These are phyloP conservation scores for Euphorbia celastroides DNA, from an alignment of 441 rosid genomes.

Conservation along the genomic window DNA sequence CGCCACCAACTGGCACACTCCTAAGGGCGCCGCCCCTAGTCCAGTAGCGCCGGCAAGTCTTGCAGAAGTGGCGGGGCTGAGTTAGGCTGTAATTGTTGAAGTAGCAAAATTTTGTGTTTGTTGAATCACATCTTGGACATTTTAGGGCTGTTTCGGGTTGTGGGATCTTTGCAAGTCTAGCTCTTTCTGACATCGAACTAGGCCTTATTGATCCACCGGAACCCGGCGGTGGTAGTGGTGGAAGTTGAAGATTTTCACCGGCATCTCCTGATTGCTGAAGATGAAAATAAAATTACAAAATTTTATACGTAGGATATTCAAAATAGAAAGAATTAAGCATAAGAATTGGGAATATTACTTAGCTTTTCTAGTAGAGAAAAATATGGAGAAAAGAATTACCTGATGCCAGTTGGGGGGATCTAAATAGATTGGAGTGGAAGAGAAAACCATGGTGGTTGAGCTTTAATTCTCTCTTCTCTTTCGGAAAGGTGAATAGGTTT, in stretches of 20 bases:
- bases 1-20: constrained; percentile 56
- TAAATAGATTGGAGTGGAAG: constrained; percentile 82
- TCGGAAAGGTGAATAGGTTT: constrained; percentile 45
- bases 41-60: too few species aligned
- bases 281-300: constrained; percentile 1
- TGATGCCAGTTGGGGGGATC: constrained; percentile 95
- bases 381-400: constrained; percentile 22
- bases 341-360: constrained; percentile 30
- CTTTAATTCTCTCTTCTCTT: constrained; percentile 40
- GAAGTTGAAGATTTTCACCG: constrained; percentile 24
- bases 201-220: constrained; percentile 52
- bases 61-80: constrained; percentile 97
- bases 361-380: constrained; percentile 29
- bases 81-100: constrained; percentile 77
- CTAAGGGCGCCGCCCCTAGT: constrained; percentile 87
- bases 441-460: constrained; percentile 88
- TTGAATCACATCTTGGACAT: constrained; percentile 92
- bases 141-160: constrained; percentile 69
- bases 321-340: constrained; percentile 15
- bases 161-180: constrained; percentile 70
- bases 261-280: constrained; percentile 29
- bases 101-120: constrained; percentile 92
- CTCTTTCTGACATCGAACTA: constrained; percentile 81
- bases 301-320: constrained; percentile 26
- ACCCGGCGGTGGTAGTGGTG: constrained; percentile 34